Base-by-base conservation (phyloP, 2,329 filamentous ascomycete species). In the Cercospora berteroae region DNA sequence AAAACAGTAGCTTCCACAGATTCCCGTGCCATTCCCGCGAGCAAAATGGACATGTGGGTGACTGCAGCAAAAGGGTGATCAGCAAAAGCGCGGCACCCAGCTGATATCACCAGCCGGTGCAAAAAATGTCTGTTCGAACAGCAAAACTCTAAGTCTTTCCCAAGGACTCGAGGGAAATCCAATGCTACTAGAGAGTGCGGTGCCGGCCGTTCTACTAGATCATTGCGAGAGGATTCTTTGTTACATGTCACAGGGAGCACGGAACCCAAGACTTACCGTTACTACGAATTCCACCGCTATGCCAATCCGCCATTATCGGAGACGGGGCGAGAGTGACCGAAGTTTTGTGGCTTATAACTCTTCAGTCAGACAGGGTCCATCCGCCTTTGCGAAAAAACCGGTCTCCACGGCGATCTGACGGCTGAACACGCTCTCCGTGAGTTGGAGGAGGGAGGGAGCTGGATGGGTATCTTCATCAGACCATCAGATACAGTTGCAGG, bases 71-170 rank as follows among this genome's bases (percentile, higher is more conserved):
- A 58, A 33, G 16, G 5, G 20, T 27, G 27, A 23, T n/a, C 20
- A 59, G 57, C 57, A 59, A 59, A 59, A 59, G 8, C 5, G 18
- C 8, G 9, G 33, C 20, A 16, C 23, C 3, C 59, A 48, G 31
- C 31, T 8, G 36, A 42, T 42, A 58, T 36, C 16, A 36, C 2
- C 27, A 58, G 55, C 55, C 12, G 58, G 33, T 44, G 23, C 23
- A 39, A 31, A 60, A 36, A 48, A 2, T 16, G 18, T n/a, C 25
- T 23, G 36, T 20, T 31, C 59, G 42, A 61, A 61, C 10, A 42
- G 59, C 59, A 61, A 61, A 61, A 61, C 59, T 61, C 59, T 61
- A 50, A 31, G 36, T 23, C 59, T 31, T 27, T n/a, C 59, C 36
- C 16, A 50, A 60, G 56, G 57, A 23, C 36, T 42, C 59, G 59